phyloP scores from a whole-genome alignment of 495 filamentous ascomycete species.

The Tuber microsphaerosporum region DNA sequence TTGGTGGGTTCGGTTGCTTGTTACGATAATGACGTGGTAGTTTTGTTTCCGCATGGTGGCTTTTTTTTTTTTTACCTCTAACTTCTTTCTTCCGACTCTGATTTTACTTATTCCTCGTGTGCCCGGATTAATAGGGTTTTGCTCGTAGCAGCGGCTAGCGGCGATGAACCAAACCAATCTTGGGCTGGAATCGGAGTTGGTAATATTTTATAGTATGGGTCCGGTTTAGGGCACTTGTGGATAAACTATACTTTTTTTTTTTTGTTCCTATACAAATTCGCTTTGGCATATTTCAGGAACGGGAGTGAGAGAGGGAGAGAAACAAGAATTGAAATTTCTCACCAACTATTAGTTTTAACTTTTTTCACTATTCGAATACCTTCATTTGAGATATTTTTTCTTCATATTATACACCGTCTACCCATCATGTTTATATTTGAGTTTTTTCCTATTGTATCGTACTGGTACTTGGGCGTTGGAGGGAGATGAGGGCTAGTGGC shows the following conservation, averaged over 20 bases:
- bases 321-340: neutral
- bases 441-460: neutral
- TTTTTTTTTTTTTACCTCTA: slow-evolving; percentile 29
- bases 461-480: neutral
- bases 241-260: slow-evolving; percentile 12
- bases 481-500: neutral
- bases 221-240: neutral
- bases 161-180: neutral
- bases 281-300: neutral
- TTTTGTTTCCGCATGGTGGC: slow-evolving; percentile 8
- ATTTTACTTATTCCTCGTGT: neutral
- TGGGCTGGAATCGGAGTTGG: slow-evolving; percentile 4
- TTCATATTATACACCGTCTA: neutral
- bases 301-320: neutral
- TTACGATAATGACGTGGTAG: slow-evolving; percentile 11
- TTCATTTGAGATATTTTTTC: slow-evolving; percentile 1
- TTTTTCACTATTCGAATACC: neutral
- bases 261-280: slow-evolving; percentile 27
- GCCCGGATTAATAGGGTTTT: neutral
- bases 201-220: neutral
- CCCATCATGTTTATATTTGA: neutral
- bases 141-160: neutral
- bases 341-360: neutral
- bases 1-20: slow-evolving; percentile 1
- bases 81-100: slow-evolving; percentile 1